phyloP scores from a whole-genome alignment of 2,329 filamentous ascomycete genomes.

The Trichoderma harzianum region DNA sequence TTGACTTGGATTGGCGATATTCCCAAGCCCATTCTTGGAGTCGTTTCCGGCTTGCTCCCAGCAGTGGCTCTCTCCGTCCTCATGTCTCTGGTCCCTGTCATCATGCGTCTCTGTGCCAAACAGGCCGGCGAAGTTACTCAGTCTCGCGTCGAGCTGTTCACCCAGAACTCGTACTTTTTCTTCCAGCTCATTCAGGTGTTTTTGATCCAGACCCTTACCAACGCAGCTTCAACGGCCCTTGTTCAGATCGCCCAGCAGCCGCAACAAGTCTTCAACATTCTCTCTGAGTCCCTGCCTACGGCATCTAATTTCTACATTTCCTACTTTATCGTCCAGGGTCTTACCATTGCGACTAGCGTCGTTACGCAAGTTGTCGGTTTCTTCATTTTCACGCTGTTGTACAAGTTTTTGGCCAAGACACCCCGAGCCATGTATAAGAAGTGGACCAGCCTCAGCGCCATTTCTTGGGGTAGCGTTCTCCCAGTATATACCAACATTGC shows the following conservation, averaged over 20 bases:
- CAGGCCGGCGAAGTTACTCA: slow-evolving; percentile 74
- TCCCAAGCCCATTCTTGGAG: slow-evolving; percentile 65
- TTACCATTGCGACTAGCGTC: slow-evolving; percentile 70
- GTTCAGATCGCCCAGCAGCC: slow-evolving; percentile 63
- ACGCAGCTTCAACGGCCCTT: slow-evolving; percentile 69
- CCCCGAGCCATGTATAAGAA: slow-evolving; percentile 75
- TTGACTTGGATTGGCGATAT: slow-evolving; percentile 71
- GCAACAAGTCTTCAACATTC: slow-evolving; percentile 54
- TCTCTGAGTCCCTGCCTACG: slow-evolving; percentile 71
- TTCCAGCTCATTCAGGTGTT: slow-evolving; percentile 95
- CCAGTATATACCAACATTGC: slow-evolving; percentile 72
- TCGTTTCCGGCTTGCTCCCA: slow-evolving; percentile 81
- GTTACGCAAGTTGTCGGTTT: slow-evolving; percentile 67
- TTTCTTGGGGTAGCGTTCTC: slow-evolving; percentile 75
- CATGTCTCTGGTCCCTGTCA: slow-evolving; percentile 73
- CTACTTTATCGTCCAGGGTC: slow-evolving; percentile 83
- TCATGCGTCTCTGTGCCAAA: slow-evolving; percentile 67
- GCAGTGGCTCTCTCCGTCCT: slow-evolving; percentile 74
- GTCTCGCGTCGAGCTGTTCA: slow-evolving; percentile 79
- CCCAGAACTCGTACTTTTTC: slow-evolving; percentile 87
- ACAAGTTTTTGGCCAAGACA: slow-evolving; percentile 69
- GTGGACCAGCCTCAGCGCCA: slow-evolving; percentile 64
- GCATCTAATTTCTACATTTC: slow-evolving; percentile 92
- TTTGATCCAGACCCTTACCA: slow-evolving; percentile 77
- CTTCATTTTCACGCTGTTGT: slow-evolving; percentile 63